Conservation (phyloP, 495 filamentous ascomycete species). For the Bombardia bombarda region DNA sequence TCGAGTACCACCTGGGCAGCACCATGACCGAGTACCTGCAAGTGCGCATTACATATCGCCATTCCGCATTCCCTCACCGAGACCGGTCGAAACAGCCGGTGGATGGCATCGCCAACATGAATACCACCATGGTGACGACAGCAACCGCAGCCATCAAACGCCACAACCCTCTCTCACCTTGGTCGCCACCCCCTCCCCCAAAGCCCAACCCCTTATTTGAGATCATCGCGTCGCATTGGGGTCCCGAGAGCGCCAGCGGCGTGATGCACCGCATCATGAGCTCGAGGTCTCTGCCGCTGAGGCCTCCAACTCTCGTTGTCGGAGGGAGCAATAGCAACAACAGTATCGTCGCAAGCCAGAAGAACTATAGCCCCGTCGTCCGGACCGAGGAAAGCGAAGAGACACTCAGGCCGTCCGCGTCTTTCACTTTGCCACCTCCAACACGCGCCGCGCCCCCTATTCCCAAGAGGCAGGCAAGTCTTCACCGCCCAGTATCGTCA, state of each 20-base stretch:
- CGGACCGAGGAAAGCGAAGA: conserved; percentile 6
- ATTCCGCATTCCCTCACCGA: conserved; percentile 37
- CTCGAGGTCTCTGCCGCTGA: conserved; percentile 8
- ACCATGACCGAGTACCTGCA: conserved; percentile 32
- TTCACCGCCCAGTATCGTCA: conserved; percentile 6
- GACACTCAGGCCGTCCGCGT: background rate
- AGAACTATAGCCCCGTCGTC: background rate
- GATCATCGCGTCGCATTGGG: conserved; percentile 38
- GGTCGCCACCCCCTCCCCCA: conserved; percentile 26
- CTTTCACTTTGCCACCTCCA: background rate
- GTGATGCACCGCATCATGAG: conserved; percentile 27
- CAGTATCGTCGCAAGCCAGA: background rate
- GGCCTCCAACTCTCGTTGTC: background rate
- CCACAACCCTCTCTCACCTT: conserved; percentile 28
- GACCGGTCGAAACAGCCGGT: background rate
- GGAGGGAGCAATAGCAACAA: background rate
- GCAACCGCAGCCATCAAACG: conserved; percentile 33
- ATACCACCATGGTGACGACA: conserved; percentile 37
- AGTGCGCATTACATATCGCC: conserved; percentile 37
- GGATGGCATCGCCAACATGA: conserved; percentile 14
- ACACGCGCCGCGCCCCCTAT: conserved; percentile 19
- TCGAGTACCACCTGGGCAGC: conserved; percentile 41
- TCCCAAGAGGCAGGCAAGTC: conserved; percentile 24
- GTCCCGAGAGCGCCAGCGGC: conserved; percentile 25
- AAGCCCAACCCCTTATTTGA: conserved; percentile 30